phyloP scores from a whole-genome alignment of 2,329 filamentous ascomycete species.

The Akanthomyces muscarius region DNA sequence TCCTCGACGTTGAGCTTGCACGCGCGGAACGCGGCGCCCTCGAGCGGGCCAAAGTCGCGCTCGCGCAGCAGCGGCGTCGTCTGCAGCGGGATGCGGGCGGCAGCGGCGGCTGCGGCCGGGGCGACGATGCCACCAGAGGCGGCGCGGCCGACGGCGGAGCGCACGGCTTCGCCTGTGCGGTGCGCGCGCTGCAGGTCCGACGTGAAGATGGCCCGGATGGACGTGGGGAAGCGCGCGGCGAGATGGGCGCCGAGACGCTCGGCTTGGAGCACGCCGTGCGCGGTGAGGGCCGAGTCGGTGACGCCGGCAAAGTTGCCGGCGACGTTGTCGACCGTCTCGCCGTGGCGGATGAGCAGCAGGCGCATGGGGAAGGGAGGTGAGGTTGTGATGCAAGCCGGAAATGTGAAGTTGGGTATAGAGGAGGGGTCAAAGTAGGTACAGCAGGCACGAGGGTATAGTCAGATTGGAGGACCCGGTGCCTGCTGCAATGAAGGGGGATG shows the following conservation, averaged over 20 bases:
- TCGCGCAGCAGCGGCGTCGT: constrained; percentile 56
- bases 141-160: constrained; percentile 43
- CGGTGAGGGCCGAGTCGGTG: constrained; percentile 75
- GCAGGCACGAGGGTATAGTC: neutral
- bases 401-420: too few species aligned
- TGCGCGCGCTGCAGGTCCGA: constrained; percentile 73
- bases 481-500: constrained; percentile 1
- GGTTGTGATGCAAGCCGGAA: neutral
- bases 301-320: constrained; percentile 73
- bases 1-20: constrained; percentile 30
- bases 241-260: constrained; percentile 65
- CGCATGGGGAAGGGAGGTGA: constrained; percentile 26
- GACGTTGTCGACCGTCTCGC: constrained; percentile 87
- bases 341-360: constrained; percentile 78
- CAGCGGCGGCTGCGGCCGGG: constrained; percentile 6
- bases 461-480: neutral
- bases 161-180: constrained; percentile 65
- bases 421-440: neutral
- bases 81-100: constrained; percentile 22
- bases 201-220: constrained; percentile 53
- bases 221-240: constrained; percentile 24
- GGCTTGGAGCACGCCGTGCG: constrained; percentile 78
- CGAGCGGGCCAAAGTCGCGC: constrained; percentile 68
- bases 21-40: constrained; percentile 57
- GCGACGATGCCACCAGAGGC: neutral